Evolutionary conservation across 2,329 filamentous ascomycete species (phyloP).

Genomic region (Penicillium crustosum): DNA sequence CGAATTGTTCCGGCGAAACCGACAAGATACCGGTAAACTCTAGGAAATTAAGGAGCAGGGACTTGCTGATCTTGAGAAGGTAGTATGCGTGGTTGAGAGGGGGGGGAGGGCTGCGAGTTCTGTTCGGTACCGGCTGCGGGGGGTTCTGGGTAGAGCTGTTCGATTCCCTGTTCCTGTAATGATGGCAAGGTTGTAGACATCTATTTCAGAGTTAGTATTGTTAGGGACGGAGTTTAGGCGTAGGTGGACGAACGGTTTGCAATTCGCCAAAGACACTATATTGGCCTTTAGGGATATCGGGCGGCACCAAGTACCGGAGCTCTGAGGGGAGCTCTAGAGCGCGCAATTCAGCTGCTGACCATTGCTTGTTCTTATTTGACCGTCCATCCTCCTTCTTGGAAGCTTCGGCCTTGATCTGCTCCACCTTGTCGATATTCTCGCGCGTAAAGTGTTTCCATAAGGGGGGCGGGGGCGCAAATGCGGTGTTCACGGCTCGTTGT

Average conservation of each 20-base stretch:
- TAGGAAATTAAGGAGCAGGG: slow-evolving; percentile 82
- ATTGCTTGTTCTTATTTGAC: slow-evolving; percentile 29
- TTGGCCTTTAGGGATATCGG: slow-evolving; percentile 68
- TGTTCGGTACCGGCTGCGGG: slow-evolving; percentile 55
- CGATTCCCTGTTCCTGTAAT: slow-evolving; percentile 68
- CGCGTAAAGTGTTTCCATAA: slow-evolving; percentile 88
- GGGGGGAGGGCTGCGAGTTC: slow-evolving; percentile 34
- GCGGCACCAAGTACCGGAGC: slow-evolving; percentile 76
- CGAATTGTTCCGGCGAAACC: slow-evolving; percentile 64
- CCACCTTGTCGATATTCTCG: slow-evolving; percentile 65
- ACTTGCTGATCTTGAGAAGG: slow-evolving; percentile 77
- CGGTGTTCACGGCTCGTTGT: slow-evolving; percentile 53
- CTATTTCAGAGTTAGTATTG: slow-evolving; percentile 28
- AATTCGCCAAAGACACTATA: slow-evolving; percentile 73
- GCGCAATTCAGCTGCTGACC: slow-evolving; percentile 37
- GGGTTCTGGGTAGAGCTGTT: slow-evolving; percentile 63
- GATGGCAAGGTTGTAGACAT: slow-evolving; percentile 62
- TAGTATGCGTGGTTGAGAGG: slow-evolving; percentile 56
- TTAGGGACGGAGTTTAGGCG: background rate
- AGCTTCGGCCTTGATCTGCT: slow-evolving; percentile 48
- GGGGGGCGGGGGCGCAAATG: slow-evolving; percentile 81
- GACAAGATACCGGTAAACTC: slow-evolving; percentile 74
- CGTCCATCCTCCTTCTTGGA: slow-evolving; percentile 32
- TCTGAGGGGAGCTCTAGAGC: slow-evolving; percentile 62
- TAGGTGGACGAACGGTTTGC: slow-evolving; percentile 52